phyloP scores from a whole-genome alignment of 208 protist species.

The Leishmania arabica region DNA sequence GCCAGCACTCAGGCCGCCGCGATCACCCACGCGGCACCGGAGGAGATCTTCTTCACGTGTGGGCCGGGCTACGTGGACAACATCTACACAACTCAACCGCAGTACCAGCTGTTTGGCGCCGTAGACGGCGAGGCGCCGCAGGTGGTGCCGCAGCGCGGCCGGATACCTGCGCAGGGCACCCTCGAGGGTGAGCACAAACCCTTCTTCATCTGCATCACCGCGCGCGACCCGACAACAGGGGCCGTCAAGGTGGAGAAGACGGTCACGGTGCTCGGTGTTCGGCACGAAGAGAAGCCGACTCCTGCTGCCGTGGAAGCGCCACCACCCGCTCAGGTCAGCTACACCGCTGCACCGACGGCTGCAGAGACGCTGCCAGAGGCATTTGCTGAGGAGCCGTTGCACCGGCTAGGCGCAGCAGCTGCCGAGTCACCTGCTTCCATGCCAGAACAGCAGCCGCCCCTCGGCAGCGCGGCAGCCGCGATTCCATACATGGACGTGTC shows the following conservation, averaged over 20 bases:
- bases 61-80: conserved; percentile 61
- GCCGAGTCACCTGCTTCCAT: background rate
- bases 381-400: background rate
- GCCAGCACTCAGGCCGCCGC: conserved; percentile 10
- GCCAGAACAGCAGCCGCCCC: background rate
- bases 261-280: conserved; percentile 51
- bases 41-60: conserved; percentile 68
- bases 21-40: conserved; percentile 10
- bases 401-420: background rate
- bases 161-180: conserved; percentile 41
- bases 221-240: conserved; percentile 50
- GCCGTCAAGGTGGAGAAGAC: conserved; percentile 39
- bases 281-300: background rate
- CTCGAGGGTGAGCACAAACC: conserved; percentile 31
- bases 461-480: background rate
- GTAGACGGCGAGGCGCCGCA: conserved; percentile 60
- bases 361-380: background rate
- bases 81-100: conserved; percentile 56
- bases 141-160: conserved; percentile 59
- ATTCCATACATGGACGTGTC: conserved; percentile 64
- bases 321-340: background rate
- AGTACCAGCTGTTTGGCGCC: conserved; percentile 51
- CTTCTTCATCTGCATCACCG: conserved; percentile 66
- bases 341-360: conserved; percentile 1
- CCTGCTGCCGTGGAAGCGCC: background rate